These are phyloP conservation scores for Barnettozyma siamensis DNA, from an alignment of 805 yeast genomes.

Conservation along the genomic window DNA sequence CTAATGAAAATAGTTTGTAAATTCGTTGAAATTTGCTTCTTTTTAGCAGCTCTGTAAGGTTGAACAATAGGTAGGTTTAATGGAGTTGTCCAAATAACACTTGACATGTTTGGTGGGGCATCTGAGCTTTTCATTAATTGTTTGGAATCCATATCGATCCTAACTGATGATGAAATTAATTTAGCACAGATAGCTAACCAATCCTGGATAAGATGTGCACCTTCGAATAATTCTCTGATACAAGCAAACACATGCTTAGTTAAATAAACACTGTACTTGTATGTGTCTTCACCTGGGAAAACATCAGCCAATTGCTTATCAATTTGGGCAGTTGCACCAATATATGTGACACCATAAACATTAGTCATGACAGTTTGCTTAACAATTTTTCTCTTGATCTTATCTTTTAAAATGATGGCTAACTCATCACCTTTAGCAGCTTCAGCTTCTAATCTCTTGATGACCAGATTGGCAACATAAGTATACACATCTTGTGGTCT, in stretches of 20 bases:
- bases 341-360: conserved; percentile 92
- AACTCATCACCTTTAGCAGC: conserved; percentile 46
- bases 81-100: conserved; percentile 98
- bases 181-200: conserved; percentile 90
- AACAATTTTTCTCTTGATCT: conserved; percentile 79
- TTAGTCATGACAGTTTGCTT: conserved; percentile 98
- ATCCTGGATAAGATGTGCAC: conserved; percentile 94
- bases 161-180: conserved; percentile 69
- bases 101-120: conserved; percentile 64
- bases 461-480: conserved; percentile 62
- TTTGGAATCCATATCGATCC: conserved; percentile 53
- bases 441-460: conserved; percentile 46
- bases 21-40: conserved; percentile 68
- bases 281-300: conserved; percentile 44
- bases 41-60: conserved; percentile 75
- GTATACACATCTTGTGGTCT: conserved; percentile 75
- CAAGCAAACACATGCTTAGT: conserved; percentile 77
- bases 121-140: conserved; percentile 33
- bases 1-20: conserved; percentile 81
- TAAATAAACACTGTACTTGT: conserved; percentile 54
- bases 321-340: conserved; percentile 90
- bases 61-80: conserved; percentile 94
- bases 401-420: conserved; percentile 44
- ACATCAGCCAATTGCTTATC: conserved; percentile 64
- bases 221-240: conserved; percentile 76